Evolutionary conservation across 148 eudicot genomes (phyloP), one percentile per base, ranked within the genome.

Genomic region (Nyssa sinensis): DNA sequence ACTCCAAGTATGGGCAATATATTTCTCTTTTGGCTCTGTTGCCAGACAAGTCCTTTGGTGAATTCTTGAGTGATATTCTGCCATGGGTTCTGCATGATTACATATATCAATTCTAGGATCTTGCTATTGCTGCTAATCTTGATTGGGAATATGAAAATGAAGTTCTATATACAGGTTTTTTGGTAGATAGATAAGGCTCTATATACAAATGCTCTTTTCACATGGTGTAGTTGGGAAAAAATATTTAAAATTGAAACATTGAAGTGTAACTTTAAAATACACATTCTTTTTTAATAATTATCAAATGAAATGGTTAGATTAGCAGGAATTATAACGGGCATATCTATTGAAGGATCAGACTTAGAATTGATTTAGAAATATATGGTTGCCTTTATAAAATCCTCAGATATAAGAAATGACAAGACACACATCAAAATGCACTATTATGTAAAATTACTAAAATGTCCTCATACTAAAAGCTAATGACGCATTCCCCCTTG

Each of bases 181-280:
- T n/a, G n/a, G n/a, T n/a, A n/a, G n/a, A n/a, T n/a, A n/a, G 47
- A 13, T 57, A 47, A 70, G n/a, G 73, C 37, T 70, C 2, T 19
- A 62, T 64, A 13, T n/a, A n/a, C 17, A 21, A 41, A 32, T 57
- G 12, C 7, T 23, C 62, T 31, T 30, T 55, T 21, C 62, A 29
- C 28, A 51, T 28, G 27, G 37, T 21, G 14, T 32, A 7, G 28
- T 17, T 33, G 60, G 34, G 4, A 57, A 32, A 32, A 55, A 24
- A 1, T 23, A 10, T 10, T 29, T 9, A n/a, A 53, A 70, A 3
- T n/a, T 29, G 27, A 60, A 60, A 2, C 7, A 11, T 62, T 21
- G 23, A 30, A 4, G 9, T 39, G 7, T 5, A 39, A 39, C 11
- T 7, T 7, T 39, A 12, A 39, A 39, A 39, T 39, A 12, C 9